Base-by-base conservation (phyloP, 495 filamentous ascomycete genomes). In the Neurospora tetraspora region DNA sequence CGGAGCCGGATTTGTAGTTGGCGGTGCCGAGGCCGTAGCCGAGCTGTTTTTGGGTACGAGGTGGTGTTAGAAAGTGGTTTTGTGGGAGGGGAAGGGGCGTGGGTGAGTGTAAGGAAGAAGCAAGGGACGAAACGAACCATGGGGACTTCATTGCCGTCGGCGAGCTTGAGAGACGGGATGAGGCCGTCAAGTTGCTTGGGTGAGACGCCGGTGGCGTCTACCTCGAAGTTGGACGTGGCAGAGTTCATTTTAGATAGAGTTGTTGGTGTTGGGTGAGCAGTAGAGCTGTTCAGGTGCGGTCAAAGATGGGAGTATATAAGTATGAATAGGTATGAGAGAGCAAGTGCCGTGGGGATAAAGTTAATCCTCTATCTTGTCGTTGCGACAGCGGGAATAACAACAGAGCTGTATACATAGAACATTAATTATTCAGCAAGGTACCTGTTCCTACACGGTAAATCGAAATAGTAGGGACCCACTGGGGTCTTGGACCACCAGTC, bases 141-240 rank as follows among this genome's bases (percentile, higher is more conserved):
- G 18, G 93, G 93, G 37, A 96, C 90, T 34, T 87, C 85, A 65
- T 88, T 89, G 20, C 90, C 91, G 81, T 96, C 92, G 74, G 88
- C 91, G 70, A 96, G 83, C 75, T 91, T 90, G 69, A 91, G 39
- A 78, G 75, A 53, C 79, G 81, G 81, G 40, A 86, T 78, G 71
- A 74, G 74, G 36, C 68, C 47, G 11, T 72, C 45, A 23, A 77
- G 40, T 75, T 83, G 81, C 74, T 84, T 83, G 39, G 82, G 78
- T 20, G 74, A 69, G 8, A 70, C 71, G 18, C 75, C 79, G 61
- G 74, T 74, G 8, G 73, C 70, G 34, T 77, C 70, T 37, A 82
- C 78, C 42, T 78, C 71, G 73, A 75, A 80, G 20, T 71, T 43
- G 38, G 79, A 68, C 4, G 76, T 79, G 59, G 76, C 76, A 18